Conservation (phyloP, 2,329 filamentous ascomycete genomes). For the Venturia nashicola region DNA sequence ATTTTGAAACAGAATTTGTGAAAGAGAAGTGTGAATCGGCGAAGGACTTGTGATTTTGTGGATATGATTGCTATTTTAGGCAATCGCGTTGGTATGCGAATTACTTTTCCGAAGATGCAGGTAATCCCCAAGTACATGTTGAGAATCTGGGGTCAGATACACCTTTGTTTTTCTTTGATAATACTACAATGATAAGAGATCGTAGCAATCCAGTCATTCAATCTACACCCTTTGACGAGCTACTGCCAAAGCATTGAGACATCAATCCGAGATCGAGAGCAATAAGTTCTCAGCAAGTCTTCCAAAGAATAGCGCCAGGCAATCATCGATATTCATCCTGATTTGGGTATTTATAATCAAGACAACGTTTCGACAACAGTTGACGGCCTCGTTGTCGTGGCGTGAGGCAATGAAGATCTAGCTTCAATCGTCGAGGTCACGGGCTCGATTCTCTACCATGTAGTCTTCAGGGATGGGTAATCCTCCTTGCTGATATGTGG, state of each 20-base stretch:
- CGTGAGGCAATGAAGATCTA: background rate
- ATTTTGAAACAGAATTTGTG: slow-evolving; percentile 31
- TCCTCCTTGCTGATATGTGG: slow-evolving; percentile 48
- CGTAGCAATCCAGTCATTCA: too few species aligned
- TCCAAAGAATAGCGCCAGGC: too few species aligned
- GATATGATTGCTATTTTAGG: background rate
- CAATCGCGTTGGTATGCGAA: background rate
- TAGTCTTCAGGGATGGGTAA: slow-evolving; percentile 51
- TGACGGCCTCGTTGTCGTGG: background rate
- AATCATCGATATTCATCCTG: too few species aligned
- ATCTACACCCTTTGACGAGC: too few species aligned
- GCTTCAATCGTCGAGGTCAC: background rate
- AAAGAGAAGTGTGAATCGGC: slow-evolving; percentile 12
- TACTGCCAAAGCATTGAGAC: too few species aligned
- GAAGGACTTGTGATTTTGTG: background rate
- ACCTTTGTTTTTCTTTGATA: background rate
- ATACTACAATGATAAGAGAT: background rate
- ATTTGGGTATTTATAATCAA: too few species aligned
- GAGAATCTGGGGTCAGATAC: background rate
- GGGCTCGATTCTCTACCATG: slow-evolving; percentile 32
- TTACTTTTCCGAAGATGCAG: background rate
- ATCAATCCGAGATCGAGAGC: too few species aligned
- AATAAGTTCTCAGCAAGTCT: too few species aligned
- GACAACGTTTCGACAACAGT: too few species aligned
- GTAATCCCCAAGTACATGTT: background rate